phyloP scores from a whole-genome alignment of 2,329 filamentous ascomycete genomes.

The Lachnellula subtilissima region DNA sequence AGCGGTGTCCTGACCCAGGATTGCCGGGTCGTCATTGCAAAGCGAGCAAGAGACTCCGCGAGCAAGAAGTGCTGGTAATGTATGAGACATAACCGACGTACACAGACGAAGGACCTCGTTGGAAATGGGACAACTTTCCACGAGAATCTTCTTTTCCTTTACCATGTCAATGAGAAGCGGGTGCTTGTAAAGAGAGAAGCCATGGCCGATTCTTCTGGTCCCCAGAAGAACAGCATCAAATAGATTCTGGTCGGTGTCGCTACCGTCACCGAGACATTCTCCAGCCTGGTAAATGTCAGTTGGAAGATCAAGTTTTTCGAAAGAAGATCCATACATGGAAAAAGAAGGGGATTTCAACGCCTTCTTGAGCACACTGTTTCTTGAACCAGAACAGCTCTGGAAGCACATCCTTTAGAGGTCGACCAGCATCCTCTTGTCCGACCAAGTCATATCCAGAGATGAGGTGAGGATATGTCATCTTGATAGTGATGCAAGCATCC shows the following conservation, averaged over 20 bases:
- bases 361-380: slow-evolving; percentile 73
- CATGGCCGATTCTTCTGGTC: slow-evolving; percentile 84
- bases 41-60: slow-evolving; percentile 79
- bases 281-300: slow-evolving; percentile 50
- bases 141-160: slow-evolving; percentile 78
- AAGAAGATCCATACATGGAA: slow-evolving; percentile 55
- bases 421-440: slow-evolving; percentile 77
- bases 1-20: slow-evolving; percentile 75
- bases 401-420: slow-evolving; percentile 69
- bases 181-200: slow-evolving; percentile 85
- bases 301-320: slow-evolving; percentile 8
- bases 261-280: slow-evolving; percentile 77
- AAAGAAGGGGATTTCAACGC: slow-evolving; percentile 84
- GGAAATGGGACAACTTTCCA: slow-evolving; percentile 87
- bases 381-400: slow-evolving; percentile 93
- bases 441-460: slow-evolving; percentile 88
- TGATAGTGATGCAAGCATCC: slow-evolving; percentile 81
- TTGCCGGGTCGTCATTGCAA: slow-evolving; percentile 86
- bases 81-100: slow-evolving; percentile 69
- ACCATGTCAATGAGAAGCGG: slow-evolving; percentile 84
- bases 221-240: slow-evolving; percentile 86
- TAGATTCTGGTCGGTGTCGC: slow-evolving; percentile 71
- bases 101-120: slow-evolving; percentile 83
- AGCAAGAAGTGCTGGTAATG: slow-evolving; percentile 77
- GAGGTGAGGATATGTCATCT: slow-evolving; percentile 71